These are phyloP conservation scores for Talaromyces stipitatus DNA, from an alignment of 495 filamentous ascomycete genomes.

Conservation along the genomic window DNA sequence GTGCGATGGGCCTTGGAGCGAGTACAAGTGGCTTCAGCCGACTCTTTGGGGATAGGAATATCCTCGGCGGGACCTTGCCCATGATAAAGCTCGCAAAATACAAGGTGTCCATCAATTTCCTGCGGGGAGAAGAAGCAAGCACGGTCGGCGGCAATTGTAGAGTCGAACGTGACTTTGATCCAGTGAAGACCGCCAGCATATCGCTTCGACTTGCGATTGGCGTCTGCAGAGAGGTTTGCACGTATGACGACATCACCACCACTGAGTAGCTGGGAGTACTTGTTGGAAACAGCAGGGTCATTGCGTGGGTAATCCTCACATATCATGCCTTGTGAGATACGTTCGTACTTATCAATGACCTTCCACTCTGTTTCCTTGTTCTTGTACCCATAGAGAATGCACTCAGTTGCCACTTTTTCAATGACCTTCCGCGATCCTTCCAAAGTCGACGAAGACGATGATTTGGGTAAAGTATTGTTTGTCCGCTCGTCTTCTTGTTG, in stretches of 20 bases:
- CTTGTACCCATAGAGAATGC: constrained; percentile 77
- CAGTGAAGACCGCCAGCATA: constrained; percentile 76
- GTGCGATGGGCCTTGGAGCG: constrained; percentile 5
- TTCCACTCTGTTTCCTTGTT: constrained; percentile 66
- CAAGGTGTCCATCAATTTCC: constrained; percentile 63
- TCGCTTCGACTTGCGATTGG: constrained; percentile 65
- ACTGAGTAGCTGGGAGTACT: constrained; percentile 51
- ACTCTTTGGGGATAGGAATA: constrained; percentile 45
- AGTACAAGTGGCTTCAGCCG: constrained; percentile 20
- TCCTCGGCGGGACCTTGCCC: constrained; percentile 63
- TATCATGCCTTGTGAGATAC: constrained; percentile 62
- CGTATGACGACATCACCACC: constrained; percentile 57
- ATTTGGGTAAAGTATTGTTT: constrained; percentile 30
- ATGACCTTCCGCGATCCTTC: constrained; percentile 34
- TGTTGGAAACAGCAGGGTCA: constrained; percentile 39
- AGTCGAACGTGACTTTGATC: constrained; percentile 92
- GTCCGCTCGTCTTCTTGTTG: constrained; percentile 34
- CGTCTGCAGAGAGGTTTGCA: constrained; percentile 53
- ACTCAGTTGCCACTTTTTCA: constrained; percentile 65
- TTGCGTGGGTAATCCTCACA: constrained; percentile 83
- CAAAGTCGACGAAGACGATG: constrained; percentile 31
- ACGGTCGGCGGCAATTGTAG: constrained; percentile 65
- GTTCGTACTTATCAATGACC: constrained; percentile 77
- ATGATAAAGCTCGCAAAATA: constrained; percentile 71
- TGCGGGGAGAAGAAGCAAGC: constrained; percentile 72